These are phyloP conservation scores for Phytophthora citricola DNA, from an alignment of 352 stramenopile genomes.

Conservation along the genomic window DNA sequence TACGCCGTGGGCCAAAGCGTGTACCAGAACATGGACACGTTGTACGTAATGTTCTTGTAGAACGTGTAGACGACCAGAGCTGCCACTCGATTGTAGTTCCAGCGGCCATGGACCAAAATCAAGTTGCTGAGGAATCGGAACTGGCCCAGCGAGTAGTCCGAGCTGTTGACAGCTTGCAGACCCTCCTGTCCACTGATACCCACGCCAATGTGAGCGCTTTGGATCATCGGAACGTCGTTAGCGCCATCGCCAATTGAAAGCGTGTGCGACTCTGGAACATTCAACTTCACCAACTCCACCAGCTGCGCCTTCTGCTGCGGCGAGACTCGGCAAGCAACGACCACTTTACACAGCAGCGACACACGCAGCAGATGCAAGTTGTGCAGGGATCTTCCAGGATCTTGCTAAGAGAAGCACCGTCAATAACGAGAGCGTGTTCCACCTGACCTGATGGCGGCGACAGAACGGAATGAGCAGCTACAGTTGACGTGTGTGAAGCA, in stretches of 20 bases:
- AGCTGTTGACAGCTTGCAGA: slow-evolving; percentile 94
- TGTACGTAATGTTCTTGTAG: slow-evolving; percentile 94
- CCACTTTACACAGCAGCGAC: slow-evolving; percentile 92
- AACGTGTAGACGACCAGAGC: slow-evolving; percentile 92
- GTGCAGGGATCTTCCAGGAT: slow-evolving; percentile 77
- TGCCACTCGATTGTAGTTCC: slow-evolving; percentile 88
- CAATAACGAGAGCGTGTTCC: slow-evolving; percentile 94
- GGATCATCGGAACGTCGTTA: slow-evolving; percentile 93
- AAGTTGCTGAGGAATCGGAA: slow-evolving; percentile 83
- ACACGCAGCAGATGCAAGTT: slow-evolving; percentile 87
- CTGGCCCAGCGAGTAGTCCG: slow-evolving; percentile 84
- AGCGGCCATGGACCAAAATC: slow-evolving; percentile 83
- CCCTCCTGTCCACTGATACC: slow-evolving; percentile 98
- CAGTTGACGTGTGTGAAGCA: slow-evolving; percentile 22
- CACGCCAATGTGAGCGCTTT: slow-evolving; percentile 89
- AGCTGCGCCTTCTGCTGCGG: slow-evolving; percentile 98
- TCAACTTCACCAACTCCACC: slow-evolving; percentile 95
- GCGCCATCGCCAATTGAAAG: slow-evolving; percentile 92
- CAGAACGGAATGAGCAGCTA: slow-evolving; percentile 36
- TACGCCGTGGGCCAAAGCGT: slow-evolving; percentile 88
- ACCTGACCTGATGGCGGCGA: slow-evolving; percentile 38
- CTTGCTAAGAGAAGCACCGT: slow-evolving; percentile 92
- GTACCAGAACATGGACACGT: slow-evolving; percentile 92
- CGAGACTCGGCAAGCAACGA: slow-evolving; percentile 98
- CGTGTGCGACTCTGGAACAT: slow-evolving; percentile 83